These are phyloP conservation scores for Lasiodiplodia theobromae DNA, from an alignment of 2,329 filamentous ascomycete species.

Conservation along the genomic window DNA sequence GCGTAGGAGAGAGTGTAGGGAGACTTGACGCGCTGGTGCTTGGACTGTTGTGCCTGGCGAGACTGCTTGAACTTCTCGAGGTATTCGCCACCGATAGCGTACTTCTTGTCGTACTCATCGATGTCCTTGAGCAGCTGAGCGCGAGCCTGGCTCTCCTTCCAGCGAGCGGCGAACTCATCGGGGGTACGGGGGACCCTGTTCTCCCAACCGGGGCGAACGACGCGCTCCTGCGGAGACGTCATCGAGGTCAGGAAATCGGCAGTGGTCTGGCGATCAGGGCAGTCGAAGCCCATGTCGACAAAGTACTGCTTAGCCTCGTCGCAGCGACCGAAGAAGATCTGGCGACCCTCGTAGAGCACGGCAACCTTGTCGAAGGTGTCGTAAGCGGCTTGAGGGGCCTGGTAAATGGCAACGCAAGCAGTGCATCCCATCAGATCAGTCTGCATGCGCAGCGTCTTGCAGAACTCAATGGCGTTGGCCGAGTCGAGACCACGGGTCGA, in stretches of 20 bases:
- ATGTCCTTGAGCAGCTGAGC: conserved; percentile 47
- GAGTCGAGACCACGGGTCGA: conserved; percentile 72
- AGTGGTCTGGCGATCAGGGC: conserved; percentile 70
- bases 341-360: conserved; percentile 69
- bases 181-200: conserved; percentile 47
- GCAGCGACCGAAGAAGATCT: conserved; percentile 72
- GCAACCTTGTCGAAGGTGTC: conserved; percentile 72
- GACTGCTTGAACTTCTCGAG: conserved; percentile 49
- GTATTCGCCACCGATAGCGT: conserved; percentile 46
- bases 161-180: conserved; percentile 52
- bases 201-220: conserved; percentile 49
- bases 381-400: conserved; percentile 71
- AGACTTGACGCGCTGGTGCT: conserved; percentile 64
- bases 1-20: conserved; percentile 78
- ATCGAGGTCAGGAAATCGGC: conserved; percentile 78
- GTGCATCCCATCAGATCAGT: conserved; percentile 68
- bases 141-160: conserved; percentile 59
- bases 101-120: conserved; percentile 47
- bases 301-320: conserved; percentile 72
- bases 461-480: conserved; percentile 74
- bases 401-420: conserved; percentile 73
- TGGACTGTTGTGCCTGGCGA: conserved; percentile 48
- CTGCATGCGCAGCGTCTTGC: conserved; percentile 67
- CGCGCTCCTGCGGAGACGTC: conserved; percentile 55
- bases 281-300: conserved; percentile 70